Conservation (phyloP, 192 early-diverging fungal species). For the Entomortierella chlamydospora region DNA sequence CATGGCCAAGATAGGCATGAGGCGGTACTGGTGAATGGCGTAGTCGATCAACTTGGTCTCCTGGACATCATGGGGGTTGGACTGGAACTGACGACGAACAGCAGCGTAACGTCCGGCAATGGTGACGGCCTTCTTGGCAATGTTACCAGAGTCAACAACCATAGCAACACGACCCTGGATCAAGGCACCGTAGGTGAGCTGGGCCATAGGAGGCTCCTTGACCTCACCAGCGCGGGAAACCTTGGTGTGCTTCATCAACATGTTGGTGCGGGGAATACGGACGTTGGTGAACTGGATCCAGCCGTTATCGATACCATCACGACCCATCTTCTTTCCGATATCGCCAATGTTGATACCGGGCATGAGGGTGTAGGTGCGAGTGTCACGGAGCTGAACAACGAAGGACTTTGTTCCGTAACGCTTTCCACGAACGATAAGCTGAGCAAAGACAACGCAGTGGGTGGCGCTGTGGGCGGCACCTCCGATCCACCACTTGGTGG, state of each 20-base stretch:
- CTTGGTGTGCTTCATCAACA: slow-evolving; percentile 94
- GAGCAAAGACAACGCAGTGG: slow-evolving; percentile 83
- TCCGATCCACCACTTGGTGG: slow-evolving; percentile 98
- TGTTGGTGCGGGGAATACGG: slow-evolving; percentile 87
- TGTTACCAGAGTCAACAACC: slow-evolving; percentile 85
- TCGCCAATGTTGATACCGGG: slow-evolving; percentile 92
- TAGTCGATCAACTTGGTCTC: slow-evolving; percentile 94
- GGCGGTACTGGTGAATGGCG: slow-evolving; percentile 89
- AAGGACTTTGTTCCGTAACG: slow-evolving; percentile 88
- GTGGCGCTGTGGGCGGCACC: slow-evolving; percentile 89
- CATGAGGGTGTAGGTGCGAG: slow-evolving; percentile 77
- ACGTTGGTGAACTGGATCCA: slow-evolving; percentile 93
- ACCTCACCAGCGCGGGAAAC: slow-evolving; percentile 81
- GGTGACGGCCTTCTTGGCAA: slow-evolving; percentile 89
- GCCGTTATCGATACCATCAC: slow-evolving; percentile 91
- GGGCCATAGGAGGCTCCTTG: slow-evolving; percentile 80
- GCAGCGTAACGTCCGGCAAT: slow-evolving; percentile 93
- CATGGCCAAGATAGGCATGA: slow-evolving; percentile 91
- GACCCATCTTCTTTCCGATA: slow-evolving; percentile 92
- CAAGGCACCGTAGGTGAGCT: slow-evolving; percentile 88
- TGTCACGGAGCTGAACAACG: slow-evolving; percentile 86
- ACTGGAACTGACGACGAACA: slow-evolving; percentile 89
- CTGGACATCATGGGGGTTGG: slow-evolving; percentile 61
- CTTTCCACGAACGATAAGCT: slow-evolving; percentile 83
- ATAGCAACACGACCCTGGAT: slow-evolving; percentile 84